Conservation (phyloP, 2,329 filamentous ascomycete genomes). For the Xylaria sp. region DNA sequence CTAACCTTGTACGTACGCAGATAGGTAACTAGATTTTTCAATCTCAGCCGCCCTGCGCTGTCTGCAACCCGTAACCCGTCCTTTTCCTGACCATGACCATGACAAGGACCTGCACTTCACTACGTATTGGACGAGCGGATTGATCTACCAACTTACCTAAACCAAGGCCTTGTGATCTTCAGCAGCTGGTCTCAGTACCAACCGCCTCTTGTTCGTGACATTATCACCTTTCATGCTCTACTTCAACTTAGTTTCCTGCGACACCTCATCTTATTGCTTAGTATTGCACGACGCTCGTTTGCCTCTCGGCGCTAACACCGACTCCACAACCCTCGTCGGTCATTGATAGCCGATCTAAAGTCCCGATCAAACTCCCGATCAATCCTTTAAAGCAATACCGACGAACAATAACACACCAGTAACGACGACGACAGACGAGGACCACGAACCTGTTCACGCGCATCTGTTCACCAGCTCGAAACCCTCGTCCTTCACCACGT, state of each 20-base stretch:
- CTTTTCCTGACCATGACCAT: slow-evolving; percentile 10
- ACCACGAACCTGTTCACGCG: background rate
- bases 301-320: slow-evolving; percentile 28
- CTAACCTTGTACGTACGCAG: background rate
- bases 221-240: background rate
- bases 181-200: background rate
- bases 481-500: slow-evolving; percentile 11
- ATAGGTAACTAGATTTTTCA: slow-evolving; percentile 12
- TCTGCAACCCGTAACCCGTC: background rate
- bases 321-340: slow-evolving; percentile 31
- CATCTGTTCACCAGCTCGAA: slow-evolving; percentile 28
- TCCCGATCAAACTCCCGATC: slow-evolving; percentile 25
- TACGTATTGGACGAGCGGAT: background rate
- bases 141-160: background rate
- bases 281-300: slow-evolving; percentile 30
- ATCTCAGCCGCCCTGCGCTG: background rate
- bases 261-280: background rate
- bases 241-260: background rate
- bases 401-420: background rate
- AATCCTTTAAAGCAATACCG: slow-evolving; percentile 16
- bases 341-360: slow-evolving; percentile 28
- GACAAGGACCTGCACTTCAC: background rate
- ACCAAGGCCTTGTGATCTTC: background rate
- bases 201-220: slow-evolving; percentile 9
- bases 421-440: background rate